These are phyloP conservation scores for Fomitopsis palustris DNA, from an alignment of 1,284 basidiomycete genomes.

Conservation along the genomic window DNA sequence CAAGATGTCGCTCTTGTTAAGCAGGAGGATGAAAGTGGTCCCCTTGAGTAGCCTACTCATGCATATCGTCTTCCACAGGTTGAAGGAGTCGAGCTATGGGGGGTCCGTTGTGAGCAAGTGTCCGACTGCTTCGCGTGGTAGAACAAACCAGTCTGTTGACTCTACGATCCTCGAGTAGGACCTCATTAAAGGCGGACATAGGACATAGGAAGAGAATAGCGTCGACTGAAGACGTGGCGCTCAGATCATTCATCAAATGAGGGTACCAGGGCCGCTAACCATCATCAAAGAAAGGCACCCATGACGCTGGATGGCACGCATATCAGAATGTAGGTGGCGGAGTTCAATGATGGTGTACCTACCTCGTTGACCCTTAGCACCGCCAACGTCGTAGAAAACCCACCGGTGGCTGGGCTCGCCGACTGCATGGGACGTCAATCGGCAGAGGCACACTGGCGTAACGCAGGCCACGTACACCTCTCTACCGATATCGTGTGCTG, in stretches of 20 bases:
- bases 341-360: conserved; percentile 8
- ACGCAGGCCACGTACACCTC: conserved; percentile 24
- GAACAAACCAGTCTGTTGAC: conserved; percentile 53
- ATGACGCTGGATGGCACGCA: conserved; percentile 39
- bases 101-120: not conserved
- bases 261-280: conserved; percentile 31
- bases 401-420: conserved; percentile 42
- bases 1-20: conserved; percentile 64
- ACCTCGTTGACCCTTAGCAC: conserved; percentile 52
- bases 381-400: conserved; percentile 61
- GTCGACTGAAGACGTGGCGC: conserved; percentile 36
- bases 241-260: not conserved
- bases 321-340: not conserved
- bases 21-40: conserved; percentile 55
- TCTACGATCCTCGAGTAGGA: conserved; percentile 51
- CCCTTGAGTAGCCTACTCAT: conserved; percentile 48
- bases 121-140: not conserved
- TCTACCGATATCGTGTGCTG: conserved; percentile 55
- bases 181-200: conserved; percentile 62
- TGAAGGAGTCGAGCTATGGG: conserved; percentile 50
- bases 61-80: conserved; percentile 60
- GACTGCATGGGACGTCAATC: conserved; percentile 13
- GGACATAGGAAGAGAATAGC: conserved; percentile 65
- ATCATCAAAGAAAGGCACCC: conserved; percentile 66
- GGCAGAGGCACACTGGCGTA: not conserved